phyloP scores from a whole-genome alignment of 352 stramenopile species.

The Pythium insidiosum region DNA sequence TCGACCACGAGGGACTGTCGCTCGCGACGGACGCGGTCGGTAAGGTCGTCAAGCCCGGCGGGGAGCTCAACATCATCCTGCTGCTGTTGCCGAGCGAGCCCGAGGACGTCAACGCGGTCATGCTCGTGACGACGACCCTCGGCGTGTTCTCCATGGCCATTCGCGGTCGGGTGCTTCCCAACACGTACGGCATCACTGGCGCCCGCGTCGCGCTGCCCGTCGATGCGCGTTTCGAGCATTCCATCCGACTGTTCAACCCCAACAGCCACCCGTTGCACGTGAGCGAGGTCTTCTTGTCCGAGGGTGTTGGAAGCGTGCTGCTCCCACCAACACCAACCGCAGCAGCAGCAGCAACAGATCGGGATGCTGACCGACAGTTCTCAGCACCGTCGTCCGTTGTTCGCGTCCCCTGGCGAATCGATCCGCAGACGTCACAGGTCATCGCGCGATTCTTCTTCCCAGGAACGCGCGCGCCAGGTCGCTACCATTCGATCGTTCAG shows the following conservation, averaged over 20 bases:
- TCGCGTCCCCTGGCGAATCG: constrained; percentile 28
- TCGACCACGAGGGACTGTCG: constrained; percentile 33
- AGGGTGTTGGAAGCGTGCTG: constrained; percentile 25
- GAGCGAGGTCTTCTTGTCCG: constrained; percentile 33
- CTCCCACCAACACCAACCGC: no score
- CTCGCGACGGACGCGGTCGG: constrained; percentile 25
- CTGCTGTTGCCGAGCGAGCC: constrained; percentile 23
- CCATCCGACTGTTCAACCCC: constrained; percentile 37
- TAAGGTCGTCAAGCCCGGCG: constrained; percentile 23
- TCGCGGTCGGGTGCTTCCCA: constrained; percentile 18
- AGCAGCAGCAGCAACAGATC: no score
- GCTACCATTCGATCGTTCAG: constrained; percentile 1
- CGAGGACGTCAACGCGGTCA: constrained; percentile 10
- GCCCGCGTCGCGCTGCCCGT: constrained; percentile 24
- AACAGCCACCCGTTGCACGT: constrained; percentile 28
- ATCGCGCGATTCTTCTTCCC: constrained; percentile 30
- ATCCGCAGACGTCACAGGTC: constrained; percentile 17
- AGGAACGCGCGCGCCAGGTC: neutral
- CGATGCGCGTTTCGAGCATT: constrained; percentile 20
- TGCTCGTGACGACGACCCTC: constrained; percentile 36
- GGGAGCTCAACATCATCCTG: constrained; percentile 27
- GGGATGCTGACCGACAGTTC: no score
- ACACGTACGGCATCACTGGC: constrained; percentile 19
- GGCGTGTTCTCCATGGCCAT: constrained; percentile 38
- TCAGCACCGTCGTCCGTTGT: neutral